phyloP scores from a whole-genome alignment of 1,284 basidiomycete genomes.

The Ganoderma multipileum region DNA sequence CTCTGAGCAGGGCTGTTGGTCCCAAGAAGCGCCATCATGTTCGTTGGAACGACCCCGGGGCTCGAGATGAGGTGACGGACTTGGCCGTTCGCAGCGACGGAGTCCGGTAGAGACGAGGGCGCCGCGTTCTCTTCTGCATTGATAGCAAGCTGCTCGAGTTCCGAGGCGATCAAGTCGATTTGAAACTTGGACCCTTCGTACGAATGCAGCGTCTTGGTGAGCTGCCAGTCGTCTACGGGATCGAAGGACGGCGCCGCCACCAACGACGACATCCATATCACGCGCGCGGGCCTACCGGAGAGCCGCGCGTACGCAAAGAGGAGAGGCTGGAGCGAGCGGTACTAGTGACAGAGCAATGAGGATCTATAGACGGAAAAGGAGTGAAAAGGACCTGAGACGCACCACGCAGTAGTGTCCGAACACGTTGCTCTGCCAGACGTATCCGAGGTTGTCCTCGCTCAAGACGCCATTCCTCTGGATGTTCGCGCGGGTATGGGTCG shows the following conservation, averaged over 20 bases:
- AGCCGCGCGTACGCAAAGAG: constrained; percentile 47
- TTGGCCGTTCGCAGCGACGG: constrained; percentile 28
- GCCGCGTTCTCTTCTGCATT: constrained; percentile 25
- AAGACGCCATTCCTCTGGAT: constrained; percentile 66
- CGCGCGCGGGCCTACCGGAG: constrained; percentile 51
- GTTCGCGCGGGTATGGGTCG: constrained; percentile 70
- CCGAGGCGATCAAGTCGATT: constrained; percentile 72
- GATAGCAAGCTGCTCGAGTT: constrained; percentile 57
- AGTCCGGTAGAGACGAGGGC: constrained; percentile 7
- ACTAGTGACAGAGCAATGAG: constrained; percentile 45
- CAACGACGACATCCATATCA: constrained; percentile 84
- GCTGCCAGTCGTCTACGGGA: constrained; percentile 80
- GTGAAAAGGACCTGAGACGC: constrained; percentile 38
- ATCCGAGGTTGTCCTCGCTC: constrained; percentile 80
- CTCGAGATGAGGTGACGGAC: constrained; percentile 73
- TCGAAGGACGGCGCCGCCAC: constrained; percentile 69
- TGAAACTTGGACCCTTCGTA: constrained; percentile 86
- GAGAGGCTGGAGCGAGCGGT: constrained; percentile 58
- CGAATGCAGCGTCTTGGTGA: constrained; percentile 62
- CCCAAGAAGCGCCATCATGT: constrained; percentile 38
- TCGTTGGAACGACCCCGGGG: constrained; percentile 79
- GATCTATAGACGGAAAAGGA: too few relatives aligned
- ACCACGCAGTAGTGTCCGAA: constrained; percentile 87
- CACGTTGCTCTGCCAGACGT: constrained; percentile 87
- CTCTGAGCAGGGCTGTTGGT: constrained; percentile 26